A percentile compares a stretch with the other conserved stretches of the same genome.
Evolutionary conservation across 1,284 basidiomycete species (phyloP).

Genomic region (Grifola frondosa): DNA sequence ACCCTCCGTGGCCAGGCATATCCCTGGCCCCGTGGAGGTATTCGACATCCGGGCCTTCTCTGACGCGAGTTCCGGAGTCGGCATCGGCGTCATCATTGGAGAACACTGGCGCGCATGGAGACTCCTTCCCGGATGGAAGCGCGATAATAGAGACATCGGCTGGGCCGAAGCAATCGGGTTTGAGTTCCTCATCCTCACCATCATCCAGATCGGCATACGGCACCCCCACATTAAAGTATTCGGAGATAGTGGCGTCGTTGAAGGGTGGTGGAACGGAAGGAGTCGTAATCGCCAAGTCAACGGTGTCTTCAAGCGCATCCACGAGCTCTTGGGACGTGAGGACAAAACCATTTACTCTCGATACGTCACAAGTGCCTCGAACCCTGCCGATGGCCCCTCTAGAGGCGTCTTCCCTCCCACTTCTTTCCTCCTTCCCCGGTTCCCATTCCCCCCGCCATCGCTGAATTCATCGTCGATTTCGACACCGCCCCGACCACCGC

Average conservation of each 20-base stretch:
- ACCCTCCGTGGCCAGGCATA: conserved; percentile 16
- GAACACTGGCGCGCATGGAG: conserved; percentile 36
- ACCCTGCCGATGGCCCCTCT: conserved; percentile 44
- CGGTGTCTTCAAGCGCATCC: conserved; percentile 27
- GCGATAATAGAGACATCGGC: conserved; percentile 19
- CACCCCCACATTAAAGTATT: conserved; percentile 18
- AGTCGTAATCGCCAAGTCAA: conserved; percentile 24
- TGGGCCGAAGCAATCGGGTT: conserved; percentile 35
- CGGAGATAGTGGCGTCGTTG: conserved; percentile 31
- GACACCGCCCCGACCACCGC: conserved; percentile 18
- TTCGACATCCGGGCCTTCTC: conserved; percentile 36
- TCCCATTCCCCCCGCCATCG: conserved; percentile 26
- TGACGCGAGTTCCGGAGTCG: conserved; percentile 42
- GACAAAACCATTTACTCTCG: conserved; percentile 1
- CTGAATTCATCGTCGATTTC: conserved; percentile 32
- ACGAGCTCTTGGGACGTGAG: background rate
- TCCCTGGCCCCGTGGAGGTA: conserved; percentile 30
- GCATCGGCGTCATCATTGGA: conserved; percentile 37
- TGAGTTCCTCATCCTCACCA: conserved; percentile 31
- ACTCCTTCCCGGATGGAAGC: conserved; percentile 35
- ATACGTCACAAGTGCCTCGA: conserved; percentile 30
- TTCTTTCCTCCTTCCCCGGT: conserved; percentile 34
- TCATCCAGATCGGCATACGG: too few species aligned
- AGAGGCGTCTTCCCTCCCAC: conserved; percentile 30
- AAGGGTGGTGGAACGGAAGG: conserved; percentile 26